These are phyloP conservation scores for Auriscalpium vulgare DNA, from an alignment of 768 basidiomycete genomes.

Conservation along the genomic window DNA sequence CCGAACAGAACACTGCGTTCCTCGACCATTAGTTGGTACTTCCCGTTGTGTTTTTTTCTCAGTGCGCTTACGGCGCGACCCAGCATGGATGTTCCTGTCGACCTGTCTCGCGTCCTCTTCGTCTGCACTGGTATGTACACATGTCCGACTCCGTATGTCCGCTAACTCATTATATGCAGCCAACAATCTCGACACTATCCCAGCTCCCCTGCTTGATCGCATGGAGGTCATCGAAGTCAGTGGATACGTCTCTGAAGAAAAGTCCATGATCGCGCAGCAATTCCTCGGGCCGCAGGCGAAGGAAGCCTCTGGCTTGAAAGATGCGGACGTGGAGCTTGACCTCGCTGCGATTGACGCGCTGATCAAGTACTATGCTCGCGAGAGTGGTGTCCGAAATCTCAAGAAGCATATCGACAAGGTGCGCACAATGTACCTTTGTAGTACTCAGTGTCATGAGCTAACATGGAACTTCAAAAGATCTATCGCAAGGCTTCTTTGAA, in stretches of 20 bases:
- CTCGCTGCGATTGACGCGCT: conserved; percentile 73
- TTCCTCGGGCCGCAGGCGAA: conserved; percentile 92
- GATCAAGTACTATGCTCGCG: conserved; percentile 95
- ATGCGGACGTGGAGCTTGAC: conserved; percentile 76
- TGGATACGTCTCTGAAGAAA: conserved; percentile 92
- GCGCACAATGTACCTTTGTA: neutral
- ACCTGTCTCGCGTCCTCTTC: conserved; percentile 92
- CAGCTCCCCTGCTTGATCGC: conserved; percentile 86
- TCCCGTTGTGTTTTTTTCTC: neutral
- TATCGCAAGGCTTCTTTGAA: conserved; percentile 94
- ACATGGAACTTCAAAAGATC: conserved; percentile 43
- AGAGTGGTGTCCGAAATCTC: conserved; percentile 92
- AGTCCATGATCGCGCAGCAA: conserved; percentile 75
- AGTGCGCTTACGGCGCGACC: neutral
- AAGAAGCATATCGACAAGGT: conserved; percentile 99
- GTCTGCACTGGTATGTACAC: conserved; percentile 70
- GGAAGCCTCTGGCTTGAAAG: conserved; percentile 80
- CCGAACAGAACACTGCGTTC: conserved; percentile 92
- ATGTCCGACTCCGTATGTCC: neutral
- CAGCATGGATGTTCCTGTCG: conserved; percentile 95
- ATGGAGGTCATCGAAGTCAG: conserved; percentile 96
- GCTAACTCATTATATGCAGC: conserved; percentile 31
- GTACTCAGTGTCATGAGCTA: neutral
- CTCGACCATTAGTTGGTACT: conserved; percentile 83
- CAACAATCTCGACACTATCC: conserved; percentile 89